A percentile compares a stretch with the other conserved stretches of the same genome.
These are phyloP conservation scores for Talaromyces funiculosus DNA, from an alignment of 2,329 filamentous ascomycete species.

Conservation along the genomic window DNA sequence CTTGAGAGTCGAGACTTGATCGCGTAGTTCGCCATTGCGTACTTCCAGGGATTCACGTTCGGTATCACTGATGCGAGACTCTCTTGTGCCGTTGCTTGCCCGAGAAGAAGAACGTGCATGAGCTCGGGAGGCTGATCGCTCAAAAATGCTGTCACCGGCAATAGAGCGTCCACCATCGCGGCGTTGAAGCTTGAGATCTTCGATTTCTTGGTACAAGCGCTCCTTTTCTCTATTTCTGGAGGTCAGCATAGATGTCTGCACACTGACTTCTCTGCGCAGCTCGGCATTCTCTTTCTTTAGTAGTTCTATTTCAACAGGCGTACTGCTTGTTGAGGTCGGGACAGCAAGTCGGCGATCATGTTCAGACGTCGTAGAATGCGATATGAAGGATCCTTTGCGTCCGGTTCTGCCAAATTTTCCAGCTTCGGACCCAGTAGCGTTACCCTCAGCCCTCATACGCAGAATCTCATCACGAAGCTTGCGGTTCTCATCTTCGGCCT, in stretches of 20 bases:
- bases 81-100: constrained; percentile 61
- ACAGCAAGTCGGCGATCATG: constrained; percentile 39
- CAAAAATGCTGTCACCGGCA: constrained; percentile 82
- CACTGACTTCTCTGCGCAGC: constrained; percentile 82
- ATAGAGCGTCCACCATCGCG: constrained; percentile 54
- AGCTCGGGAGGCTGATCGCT: constrained; percentile 85
- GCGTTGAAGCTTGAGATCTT: constrained; percentile 86
- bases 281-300: constrained; percentile 89
- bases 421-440: constrained; percentile 23
- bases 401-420: constrained; percentile 29
- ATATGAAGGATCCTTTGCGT: constrained; percentile 33
- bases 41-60: constrained; percentile 84
- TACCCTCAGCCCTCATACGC: constrained; percentile 51
- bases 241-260: constrained; percentile 95
- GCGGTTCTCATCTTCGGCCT: constrained; percentile 83
- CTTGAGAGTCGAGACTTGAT: constrained; percentile 79
- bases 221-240: constrained; percentile 94
- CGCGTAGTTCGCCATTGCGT: constrained; percentile 74
- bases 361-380: constrained; percentile 33
- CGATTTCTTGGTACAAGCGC: constrained; percentile 90
- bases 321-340: constrained; percentile 57
- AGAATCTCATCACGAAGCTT: constrained; percentile 78
- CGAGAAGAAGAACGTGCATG: constrained; percentile 69
- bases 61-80: constrained; percentile 62
- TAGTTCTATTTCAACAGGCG: constrained; percentile 77